Evolutionary conservation across 2,329 filamentous ascomycete genomes (phyloP).

Genomic region (Eurotiales sp.): DNA sequence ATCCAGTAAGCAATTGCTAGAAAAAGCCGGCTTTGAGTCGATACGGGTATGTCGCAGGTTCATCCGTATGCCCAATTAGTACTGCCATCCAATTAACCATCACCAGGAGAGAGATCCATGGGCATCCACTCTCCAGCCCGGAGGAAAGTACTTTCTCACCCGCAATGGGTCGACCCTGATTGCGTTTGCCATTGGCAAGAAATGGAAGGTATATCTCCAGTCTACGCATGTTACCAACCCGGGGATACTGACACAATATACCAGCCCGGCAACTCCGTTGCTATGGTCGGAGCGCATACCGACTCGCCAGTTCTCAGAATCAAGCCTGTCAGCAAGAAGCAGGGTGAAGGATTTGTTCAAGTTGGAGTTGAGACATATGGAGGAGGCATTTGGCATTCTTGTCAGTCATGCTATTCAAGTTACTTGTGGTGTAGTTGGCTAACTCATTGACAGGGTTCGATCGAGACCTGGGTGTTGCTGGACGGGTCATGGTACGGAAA

Average conservation of each 20-base stretch:
- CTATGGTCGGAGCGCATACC: conserved; percentile 94
- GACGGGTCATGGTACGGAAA: conserved; percentile 76
- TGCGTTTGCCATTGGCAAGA: conserved; percentile 83
- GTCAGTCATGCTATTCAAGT: conserved; percentile 29
- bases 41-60: conserved; percentile 58
- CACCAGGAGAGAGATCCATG: conserved; percentile 78
- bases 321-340: conserved; percentile 92
- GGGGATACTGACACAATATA: background rate
- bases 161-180: conserved; percentile 89
- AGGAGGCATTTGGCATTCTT: conserved; percentile 95
- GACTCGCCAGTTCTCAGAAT: conserved; percentile 89
- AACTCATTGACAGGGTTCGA: conserved; percentile 68
- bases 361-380: conserved; percentile 96
- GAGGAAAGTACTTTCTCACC: conserved; percentile 94
- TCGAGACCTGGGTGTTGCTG: conserved; percentile 85
- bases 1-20: conserved; percentile 69
- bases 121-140: conserved; percentile 72
- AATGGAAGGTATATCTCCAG: conserved; percentile 62
- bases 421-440: background rate
- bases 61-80: background rate
- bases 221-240: background rate
- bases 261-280: conserved; percentile 75
- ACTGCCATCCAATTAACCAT: background rate
- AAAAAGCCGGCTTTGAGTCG: conserved; percentile 78
- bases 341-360: conserved; percentile 81